Base-by-base conservation (phyloP, 2,329 filamentous ascomycete species). In the Talaromyces rugulosus region DNA sequence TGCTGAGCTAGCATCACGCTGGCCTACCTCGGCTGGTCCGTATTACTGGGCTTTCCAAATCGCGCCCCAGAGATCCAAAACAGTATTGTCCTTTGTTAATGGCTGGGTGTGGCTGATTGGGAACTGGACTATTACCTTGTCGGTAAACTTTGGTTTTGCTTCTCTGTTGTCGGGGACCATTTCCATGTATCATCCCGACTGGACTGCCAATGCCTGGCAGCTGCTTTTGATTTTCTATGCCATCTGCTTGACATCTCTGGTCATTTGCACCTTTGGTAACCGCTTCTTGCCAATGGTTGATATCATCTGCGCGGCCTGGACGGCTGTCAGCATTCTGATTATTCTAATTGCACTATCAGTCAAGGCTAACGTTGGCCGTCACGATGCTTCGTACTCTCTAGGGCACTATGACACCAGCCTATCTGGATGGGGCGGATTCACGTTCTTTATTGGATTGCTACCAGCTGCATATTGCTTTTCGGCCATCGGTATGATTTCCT, bases 161-260 rank as follows among this genome's bases (percentile, higher is more conserved):
- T 83, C 80, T 1, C 68, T 87, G 54, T 74, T 86, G 36, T 80
- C 80, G 2, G 83, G 80, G 0, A 80, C 79, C 0, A 71, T 84
- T 4, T 78, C 80, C 2, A 80, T 87, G 66, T 87, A 82, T 66
- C 80, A 84, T 59, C 81, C 83, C 0, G 78, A 82, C 62, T 85
- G 82, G 70, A 75, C 70, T 0, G 75, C 83, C 53, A 81, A 80
- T 51, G 71, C 79, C 31, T 92, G 88, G 80, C 88, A 92, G 72
- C 79, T 89, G 18, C 86, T 89, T 62, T 78, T 92, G 27, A 86
- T 91, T 65, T 91, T 92, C 77, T 83, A 90, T 67, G 88, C 78
- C 56, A 81, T 91, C 65, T 90, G 87, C 23, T 68, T 91, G 1
- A 66, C 87, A 23, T 87, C 85, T 64, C 86, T 91, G 65, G 69